These are phyloP conservation scores for Suhomyces maxii DNA, from an alignment of 1,139 yeast species.

Conservation along the genomic window DNA sequence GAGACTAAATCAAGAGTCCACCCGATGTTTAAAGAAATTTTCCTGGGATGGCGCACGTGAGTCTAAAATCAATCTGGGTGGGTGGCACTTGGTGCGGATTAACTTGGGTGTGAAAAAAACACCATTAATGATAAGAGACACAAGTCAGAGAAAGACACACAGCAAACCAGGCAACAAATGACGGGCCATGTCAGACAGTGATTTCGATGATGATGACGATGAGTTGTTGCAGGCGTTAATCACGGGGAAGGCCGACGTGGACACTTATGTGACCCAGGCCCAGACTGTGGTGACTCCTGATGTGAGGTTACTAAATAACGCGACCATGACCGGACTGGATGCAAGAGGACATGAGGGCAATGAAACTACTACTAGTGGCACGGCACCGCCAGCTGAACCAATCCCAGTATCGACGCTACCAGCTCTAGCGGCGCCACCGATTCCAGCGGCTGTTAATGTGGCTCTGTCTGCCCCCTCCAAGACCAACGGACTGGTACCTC, in stretches of 20 bases:
- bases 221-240: conserved; percentile 26
- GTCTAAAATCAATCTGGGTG: too few relatives aligned
- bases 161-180: background rate
- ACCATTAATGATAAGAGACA: too few relatives aligned
- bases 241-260: conserved; percentile 13
- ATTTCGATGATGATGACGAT: conserved; percentile 46
- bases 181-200: conserved; percentile 21
- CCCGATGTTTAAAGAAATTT: conserved; percentile 6
- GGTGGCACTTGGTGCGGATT: too few relatives aligned
- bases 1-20: too few relatives aligned
- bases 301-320: too few relatives aligned
- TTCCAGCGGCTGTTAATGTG: too few relatives aligned
- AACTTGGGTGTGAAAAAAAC: too few relatives aligned
- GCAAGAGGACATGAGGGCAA: background rate
- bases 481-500: background rate
- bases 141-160: too few relatives aligned
- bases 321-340: too few relatives aligned
- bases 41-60: conserved; percentile 9
- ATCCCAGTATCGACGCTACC: too few relatives aligned
- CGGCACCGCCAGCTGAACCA: background rate
- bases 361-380: too few relatives aligned
- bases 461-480: background rate
- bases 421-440: background rate
- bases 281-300: too few relatives aligned
- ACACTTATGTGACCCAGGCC: background rate